Base-by-base conservation (phyloP, 139 green algal genomes). In the Chlamydomonas sp. region DNA sequence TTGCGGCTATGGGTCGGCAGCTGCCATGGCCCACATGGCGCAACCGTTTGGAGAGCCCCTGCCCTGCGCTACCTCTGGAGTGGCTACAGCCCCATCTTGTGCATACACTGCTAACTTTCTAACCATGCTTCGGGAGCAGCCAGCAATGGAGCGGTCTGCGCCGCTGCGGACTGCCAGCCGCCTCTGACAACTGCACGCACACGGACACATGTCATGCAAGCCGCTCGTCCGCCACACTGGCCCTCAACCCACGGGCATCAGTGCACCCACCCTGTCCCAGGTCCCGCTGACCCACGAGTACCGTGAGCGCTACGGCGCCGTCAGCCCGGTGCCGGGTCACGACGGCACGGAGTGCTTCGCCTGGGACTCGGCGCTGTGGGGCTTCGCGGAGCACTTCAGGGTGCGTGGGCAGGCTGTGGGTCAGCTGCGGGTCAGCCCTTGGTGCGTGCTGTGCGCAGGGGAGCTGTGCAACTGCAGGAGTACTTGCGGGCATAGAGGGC, bases 261-360 rank as follows among this genome's bases (percentile, higher is more conserved):
- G 66, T 14, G 17, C 15, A n/a, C 73, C 73, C 57, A 57, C 4
- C 57, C 77, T 20, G 31, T 49, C 31, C 4, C 79, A 87, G 83
- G 73, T 87, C 31, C 75, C 84, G 7, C 68, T 49, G 63, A 80
- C 83, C 84, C 63, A 86, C 63, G 89, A 85, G 57, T 83, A 59
- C 76, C 49, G 17, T 3, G 84, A 88, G 58, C 71, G 31, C 16
- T 91, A 89, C 62, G 90, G 90, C 61, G n/a, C 16, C 15, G 73
- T 89, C 58, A 92, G 91, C 66, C 89, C 86, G 16, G 71, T 95
- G 4, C 96, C 97, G 15, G 91, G 94, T 20, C 96, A 98, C 85
- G 96, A 99, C 86, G 97, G 97, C 76, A 98, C 97, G 0, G 94
- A 97, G 82, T 97, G 95, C 90, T 93, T 99, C 17, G 94, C 96